A percentile compares a stretch with the other conserved stretches of the same genome.
These are phyloP conservation scores for Penicillium turbatum DNA, from an alignment of 495 filamentous ascomycete genomes.

Conservation along the genomic window DNA sequence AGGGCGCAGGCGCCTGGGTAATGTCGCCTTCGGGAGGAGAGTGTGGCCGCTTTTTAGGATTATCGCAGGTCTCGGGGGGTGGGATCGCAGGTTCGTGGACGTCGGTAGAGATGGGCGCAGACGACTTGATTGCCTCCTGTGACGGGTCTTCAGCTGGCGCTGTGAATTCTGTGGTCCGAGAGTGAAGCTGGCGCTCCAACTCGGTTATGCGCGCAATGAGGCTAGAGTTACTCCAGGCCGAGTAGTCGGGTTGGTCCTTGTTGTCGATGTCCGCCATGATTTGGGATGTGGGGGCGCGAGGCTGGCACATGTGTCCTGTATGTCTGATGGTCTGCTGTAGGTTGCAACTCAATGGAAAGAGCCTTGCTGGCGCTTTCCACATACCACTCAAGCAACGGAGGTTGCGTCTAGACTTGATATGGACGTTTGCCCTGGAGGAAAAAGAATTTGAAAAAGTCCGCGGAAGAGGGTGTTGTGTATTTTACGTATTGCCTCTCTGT, in stretches of 20 bases:
- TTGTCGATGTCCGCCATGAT: slow-evolving; percentile 15
- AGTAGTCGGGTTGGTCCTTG: slow-evolving; percentile 40
- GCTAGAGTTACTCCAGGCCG: slow-evolving; percentile 59
- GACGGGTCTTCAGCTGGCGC: slow-evolving; percentile 12
- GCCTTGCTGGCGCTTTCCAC: slow-evolving; percentile 19
- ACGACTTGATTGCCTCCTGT: neutral
- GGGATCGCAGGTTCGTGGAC: slow-evolving; percentile 23
- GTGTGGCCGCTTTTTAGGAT: slow-evolving; percentile 20
- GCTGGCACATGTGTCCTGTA: slow-evolving; percentile 12
- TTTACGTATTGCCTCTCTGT: neutral
- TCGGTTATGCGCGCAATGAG: slow-evolving; percentile 61
- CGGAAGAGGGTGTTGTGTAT: slow-evolving; percentile 3
- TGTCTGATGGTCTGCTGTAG: slow-evolving; percentile 4
- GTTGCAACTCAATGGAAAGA: slow-evolving; percentile 4
- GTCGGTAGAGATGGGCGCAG: slow-evolving; percentile 18
- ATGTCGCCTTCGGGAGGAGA: slow-evolving; percentile 25
- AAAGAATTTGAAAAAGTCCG: slow-evolving; percentile 4
- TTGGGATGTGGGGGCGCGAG: slow-evolving; percentile 5
- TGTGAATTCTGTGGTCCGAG: slow-evolving; percentile 40
- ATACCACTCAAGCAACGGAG: slow-evolving; percentile 20
- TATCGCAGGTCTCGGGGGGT: slow-evolving; percentile 2
- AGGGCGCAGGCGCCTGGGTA: slow-evolving; percentile 19
- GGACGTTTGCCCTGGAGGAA: neutral
- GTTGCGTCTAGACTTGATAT: neutral
- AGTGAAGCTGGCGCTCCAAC: slow-evolving; percentile 59